Conservation (phyloP, 345 rosid genomes). For the Citrus sp. region DNA sequence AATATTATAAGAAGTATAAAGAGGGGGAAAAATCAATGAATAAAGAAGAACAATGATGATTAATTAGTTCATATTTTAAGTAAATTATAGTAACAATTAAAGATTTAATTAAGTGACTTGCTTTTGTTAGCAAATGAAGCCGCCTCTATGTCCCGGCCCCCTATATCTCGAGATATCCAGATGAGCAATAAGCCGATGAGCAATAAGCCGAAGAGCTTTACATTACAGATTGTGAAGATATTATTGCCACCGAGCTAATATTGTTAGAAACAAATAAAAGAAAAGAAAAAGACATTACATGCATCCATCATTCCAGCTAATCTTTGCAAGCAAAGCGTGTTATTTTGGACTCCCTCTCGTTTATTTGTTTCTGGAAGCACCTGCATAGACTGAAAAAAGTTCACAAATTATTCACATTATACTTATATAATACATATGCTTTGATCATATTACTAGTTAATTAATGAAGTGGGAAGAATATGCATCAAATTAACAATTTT, state of each 20-base stretch:
- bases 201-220: neutral
- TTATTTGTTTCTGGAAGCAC: neutral
- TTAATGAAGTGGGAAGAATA: neutral
- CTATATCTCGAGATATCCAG: neutral
- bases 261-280: neutral
- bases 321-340: neutral
- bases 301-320: neutral
- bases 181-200: neutral
- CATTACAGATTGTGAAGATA: neutral
- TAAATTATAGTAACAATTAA: no score
- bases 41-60: no score
- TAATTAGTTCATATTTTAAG: no score
- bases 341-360: neutral
- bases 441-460: neutral
- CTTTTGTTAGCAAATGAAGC: neutral
- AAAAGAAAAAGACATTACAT: no score
- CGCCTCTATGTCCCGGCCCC: neutral
- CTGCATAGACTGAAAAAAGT: neutral
- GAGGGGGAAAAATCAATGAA: no score
- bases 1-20: neutral
- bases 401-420: neutral
- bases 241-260: neutral
- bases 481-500: neutral
- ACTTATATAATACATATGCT: neutral
- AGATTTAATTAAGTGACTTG: neutral